Evolutionary conservation across 805 yeast genomes (phyloP), one percentile per base, ranked within the genome.

Genomic region (Blastobotrys americana): DNA sequence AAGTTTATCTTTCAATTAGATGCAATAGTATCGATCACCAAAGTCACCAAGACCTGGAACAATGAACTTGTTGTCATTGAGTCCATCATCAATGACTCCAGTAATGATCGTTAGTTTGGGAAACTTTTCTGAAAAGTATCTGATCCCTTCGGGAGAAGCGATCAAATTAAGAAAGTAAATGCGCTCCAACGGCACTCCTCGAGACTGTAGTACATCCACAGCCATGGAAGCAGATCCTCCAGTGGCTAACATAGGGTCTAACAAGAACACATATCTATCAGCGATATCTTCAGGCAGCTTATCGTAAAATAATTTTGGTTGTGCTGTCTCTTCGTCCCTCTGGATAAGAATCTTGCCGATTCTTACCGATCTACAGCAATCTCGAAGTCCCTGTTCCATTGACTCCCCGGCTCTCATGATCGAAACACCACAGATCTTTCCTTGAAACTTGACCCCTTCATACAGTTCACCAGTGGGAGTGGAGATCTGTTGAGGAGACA

Each of bases 161-260:
- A 93, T 78, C 59, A 93, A 75, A 66, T 93, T 93, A 65, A 93
- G 72, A 62, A 93, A 93, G 63, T 87, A 73, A 54, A 93, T 93
- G 60, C 94, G 78, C 51, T 88, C 89, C 55, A 80, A 82, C 46
- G 79, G 79, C 39, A 90, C 97, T 42, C 98, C 97, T 59, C 93
- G 77, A 44, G 79, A 72, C 47, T 84, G 71, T 58, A 93, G 70
- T 15, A 93, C 97, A 49, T 93, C 95, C 15, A 89, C 86, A 13
- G 97, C 99, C 93, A 89, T 84, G 65, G 87, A 78, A 16, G 97
- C 98, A 49, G 96, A 84, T 41, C 98, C 98, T 54, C 98, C 98
- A 16, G 99, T 93, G 27, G 99, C 99, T 61, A 93, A 76, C 94
- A 93, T 84, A 46, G 99, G 98, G 60, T 93, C 99, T 54, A 93